Base-by-base conservation (phyloP, 1,284 basidiomycete species). In the Microbotryomycetes sp. region DNA sequence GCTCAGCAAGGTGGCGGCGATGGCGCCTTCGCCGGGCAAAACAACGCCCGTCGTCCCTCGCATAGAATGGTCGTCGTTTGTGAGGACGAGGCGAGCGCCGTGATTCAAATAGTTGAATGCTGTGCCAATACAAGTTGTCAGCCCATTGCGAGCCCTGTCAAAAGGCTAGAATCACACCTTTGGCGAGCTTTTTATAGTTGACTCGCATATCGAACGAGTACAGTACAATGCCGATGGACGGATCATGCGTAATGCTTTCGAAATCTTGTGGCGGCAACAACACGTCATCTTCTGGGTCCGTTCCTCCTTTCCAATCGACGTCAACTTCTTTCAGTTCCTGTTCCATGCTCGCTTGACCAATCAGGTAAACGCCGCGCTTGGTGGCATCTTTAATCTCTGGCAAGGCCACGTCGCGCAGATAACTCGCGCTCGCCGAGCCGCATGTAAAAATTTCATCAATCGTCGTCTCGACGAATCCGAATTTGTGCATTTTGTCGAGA, bases 391-490 rank as follows among this genome's bases (percentile, higher is more conserved):
- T 52, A 16, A 52, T 52, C 9, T 52, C 57, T 0, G 70, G 68
- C 89, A 90, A 65, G 69, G 97, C 79, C 21, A 96, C 87, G 47
- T 88, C 84, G 2, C 90, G 91, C 26, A 98, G 78, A 76, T 97
- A 97, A 11, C 93, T 87, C 2, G 94, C 93, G 5, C 91, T 83
- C 4, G 93, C 92, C 73, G 89, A 96, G 2, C 91, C 92, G 6
- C 92, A 97, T 52, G 93, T 92, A 71, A 91, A 96, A 61, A 98
- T 89, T 75, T 99, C 94, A 60, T 91, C 87, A 89, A 94, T 70
- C 24, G 30, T 7, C 41, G 60, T 52, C 16, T 86, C 89, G 73
- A 91, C 81, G 51, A 97, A 83, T 31, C 90, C 91, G 59, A 97
- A 81, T 70, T 85, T 81, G 74, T 94, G 88, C 73, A 99, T 97